Evolutionary conservation across 805 yeast genomes (phyloP).

Genomic region (Gaillardinia entomophila): DNA sequence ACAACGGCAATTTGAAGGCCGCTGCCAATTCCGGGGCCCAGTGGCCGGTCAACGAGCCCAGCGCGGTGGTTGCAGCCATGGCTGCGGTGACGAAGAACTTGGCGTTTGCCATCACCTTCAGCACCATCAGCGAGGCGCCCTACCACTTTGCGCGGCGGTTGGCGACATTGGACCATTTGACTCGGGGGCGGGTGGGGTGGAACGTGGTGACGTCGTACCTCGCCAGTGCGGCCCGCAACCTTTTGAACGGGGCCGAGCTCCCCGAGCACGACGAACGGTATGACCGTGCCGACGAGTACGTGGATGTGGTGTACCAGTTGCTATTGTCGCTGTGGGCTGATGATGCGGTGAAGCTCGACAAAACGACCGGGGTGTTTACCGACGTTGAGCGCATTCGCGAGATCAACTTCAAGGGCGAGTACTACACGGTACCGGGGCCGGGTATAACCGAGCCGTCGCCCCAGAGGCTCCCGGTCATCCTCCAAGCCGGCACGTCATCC

Average conservation of each 20-base stretch:
- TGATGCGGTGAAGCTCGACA: slow-evolving; percentile 2
- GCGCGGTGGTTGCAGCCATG: slow-evolving; percentile 3
- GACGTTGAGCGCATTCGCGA: slow-evolving; percentile 1
- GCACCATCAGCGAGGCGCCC: slow-evolving; percentile 2
- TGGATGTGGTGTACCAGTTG: slow-evolving; percentile 2
- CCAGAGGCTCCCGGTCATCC: slow-evolving; percentile 2
- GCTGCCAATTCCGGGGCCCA: slow-evolving; percentile 2
- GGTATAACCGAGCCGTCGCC: slow-evolving; percentile 2
- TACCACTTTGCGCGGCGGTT: slow-evolving; percentile 3
- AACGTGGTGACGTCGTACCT: slow-evolving; percentile 1
- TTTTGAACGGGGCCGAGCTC: slow-evolving; percentile 1
- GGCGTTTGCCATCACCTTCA: slow-evolving; percentile 2
- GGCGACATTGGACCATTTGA: slow-evolving; percentile 3
- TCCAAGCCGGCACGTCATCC: slow-evolving; percentile 2
- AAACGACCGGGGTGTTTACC: slow-evolving; percentile 1
- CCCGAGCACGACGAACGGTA: slow-evolving; percentile 3
- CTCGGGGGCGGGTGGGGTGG: slow-evolving; percentile 2
- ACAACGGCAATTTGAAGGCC: slow-evolving; percentile 2
- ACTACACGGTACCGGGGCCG: slow-evolving; percentile 2
- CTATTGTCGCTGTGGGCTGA: slow-evolving; percentile 2
- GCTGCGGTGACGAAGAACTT: slow-evolving; percentile 2
- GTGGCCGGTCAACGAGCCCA: slow-evolving; percentile 3
- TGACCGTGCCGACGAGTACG: slow-evolving; percentile 1
- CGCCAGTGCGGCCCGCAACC: slow-evolving; percentile 3
- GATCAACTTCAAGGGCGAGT: slow-evolving; percentile 1